A percentile compares a stretch with the other conserved stretches of the same genome.
Conservation (phyloP, 768 basidiomycete species). For the Leucocoprinus sp. region DNA sequence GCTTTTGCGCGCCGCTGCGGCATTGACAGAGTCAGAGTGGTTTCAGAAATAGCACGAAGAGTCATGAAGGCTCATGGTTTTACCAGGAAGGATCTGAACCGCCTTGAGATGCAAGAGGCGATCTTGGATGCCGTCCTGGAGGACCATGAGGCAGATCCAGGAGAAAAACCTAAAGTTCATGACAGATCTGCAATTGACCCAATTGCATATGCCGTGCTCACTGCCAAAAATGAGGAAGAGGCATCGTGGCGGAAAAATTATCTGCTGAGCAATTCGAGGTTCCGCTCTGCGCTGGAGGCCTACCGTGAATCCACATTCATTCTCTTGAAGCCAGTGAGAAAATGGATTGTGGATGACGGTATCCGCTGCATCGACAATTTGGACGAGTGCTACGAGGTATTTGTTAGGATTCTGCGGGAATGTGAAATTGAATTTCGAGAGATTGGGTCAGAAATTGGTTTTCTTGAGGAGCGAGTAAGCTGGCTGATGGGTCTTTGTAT, state of each 20-base stretch:
- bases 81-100: conserved; percentile 40
- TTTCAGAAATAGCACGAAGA: conserved; percentile 54
- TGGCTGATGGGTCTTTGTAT: conserved; percentile 14
- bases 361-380: conserved; percentile 48
- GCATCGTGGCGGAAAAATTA: conserved; percentile 24
- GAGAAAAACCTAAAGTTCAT: conserved; percentile 21
- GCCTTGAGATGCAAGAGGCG: conserved; percentile 51
- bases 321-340: conserved; percentile 44
- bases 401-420: conserved; percentile 29
- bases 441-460: conserved; percentile 37
- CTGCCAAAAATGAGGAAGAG: conserved; percentile 28
- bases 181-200: conserved; percentile 63
- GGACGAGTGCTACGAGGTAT: conserved; percentile 29
- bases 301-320: conserved; percentile 45
- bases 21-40: conserved; percentile 30
- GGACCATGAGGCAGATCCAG: conserved; percentile 28
- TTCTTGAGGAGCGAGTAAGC: conserved; percentile 29
- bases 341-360: conserved; percentile 60
- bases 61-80: conserved; percentile 49
- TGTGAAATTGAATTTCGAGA: conserved; percentile 36
- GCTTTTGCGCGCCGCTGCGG: conserved; percentile 37
- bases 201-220: conserved; percentile 51
- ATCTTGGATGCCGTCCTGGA: conserved; percentile 52
- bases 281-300: conserved; percentile 31
- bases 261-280: conserved; percentile 28